Percentiles rank a stretch among this genome's conserved stretches.
These are phyloP conservation scores for Globisporangium iwayamae DNA, from an alignment of 352 stramenopile species.

Conservation along the genomic window DNA sequence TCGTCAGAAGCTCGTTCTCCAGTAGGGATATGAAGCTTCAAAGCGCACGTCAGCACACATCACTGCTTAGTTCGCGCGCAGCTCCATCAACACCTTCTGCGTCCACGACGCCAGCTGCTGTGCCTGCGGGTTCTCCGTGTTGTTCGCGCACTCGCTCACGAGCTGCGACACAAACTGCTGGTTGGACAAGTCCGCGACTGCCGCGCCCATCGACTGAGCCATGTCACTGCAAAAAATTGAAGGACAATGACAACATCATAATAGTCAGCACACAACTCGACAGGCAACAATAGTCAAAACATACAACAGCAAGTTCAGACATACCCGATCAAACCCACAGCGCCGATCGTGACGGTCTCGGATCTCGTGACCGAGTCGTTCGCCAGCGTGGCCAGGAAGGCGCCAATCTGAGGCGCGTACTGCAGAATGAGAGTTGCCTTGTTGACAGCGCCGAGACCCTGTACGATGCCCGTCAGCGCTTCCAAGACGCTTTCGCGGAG, in stretches of 20 bases:
- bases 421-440: constrained; percentile 84
- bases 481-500: constrained; percentile 95
- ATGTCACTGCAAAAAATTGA: constrained; percentile 62
- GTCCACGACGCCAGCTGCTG: constrained; percentile 73
- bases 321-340: constrained; percentile 88
- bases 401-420: constrained; percentile 80
- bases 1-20: neutral
- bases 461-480: constrained; percentile 95
- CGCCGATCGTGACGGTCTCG: constrained; percentile 89
- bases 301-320: constrained; percentile 18
- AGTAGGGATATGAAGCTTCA: neutral
- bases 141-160: constrained; percentile 65
- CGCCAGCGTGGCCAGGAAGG: constrained; percentile 87
- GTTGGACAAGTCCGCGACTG: constrained; percentile 57
- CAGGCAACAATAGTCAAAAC: neutral
- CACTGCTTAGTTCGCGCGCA: constrained; percentile 41
- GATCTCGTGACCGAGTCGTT: constrained; percentile 79
- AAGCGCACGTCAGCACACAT: neutral
- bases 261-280: neutral
- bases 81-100: constrained; percentile 69
- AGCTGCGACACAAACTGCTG: constrained; percentile 74
- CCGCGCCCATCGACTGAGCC: constrained; percentile 68
- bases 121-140: constrained; percentile 61
- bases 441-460: constrained; percentile 90
- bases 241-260: constrained; percentile 14